phyloP scores from a whole-genome alignment of 108 stramenopile species.

The Tribonema minus region DNA sequence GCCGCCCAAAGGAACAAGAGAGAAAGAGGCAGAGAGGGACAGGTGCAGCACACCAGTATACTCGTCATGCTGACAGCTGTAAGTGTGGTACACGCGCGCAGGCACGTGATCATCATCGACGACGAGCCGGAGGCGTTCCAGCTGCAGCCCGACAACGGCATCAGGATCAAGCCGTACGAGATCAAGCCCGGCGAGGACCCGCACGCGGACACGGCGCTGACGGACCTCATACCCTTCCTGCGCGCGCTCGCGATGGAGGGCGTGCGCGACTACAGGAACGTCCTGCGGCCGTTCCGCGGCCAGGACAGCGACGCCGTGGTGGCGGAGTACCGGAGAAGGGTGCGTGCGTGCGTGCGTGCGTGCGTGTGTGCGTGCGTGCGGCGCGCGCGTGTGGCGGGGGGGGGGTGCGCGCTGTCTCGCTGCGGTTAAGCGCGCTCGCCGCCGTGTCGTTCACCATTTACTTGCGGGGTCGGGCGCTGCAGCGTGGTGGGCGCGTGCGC shows the following conservation, averaged over 20 bases:
- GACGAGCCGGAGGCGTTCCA: slow-evolving; percentile 77
- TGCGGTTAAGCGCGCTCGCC: too few species aligned
- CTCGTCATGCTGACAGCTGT: neutral
- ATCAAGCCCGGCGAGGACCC: slow-evolving; percentile 58
- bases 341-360: slow-evolving; percentile 5
- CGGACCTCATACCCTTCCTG: slow-evolving; percentile 56
- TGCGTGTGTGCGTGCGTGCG: too few species aligned
- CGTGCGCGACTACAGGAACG: slow-evolving; percentile 43
- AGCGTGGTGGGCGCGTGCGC: too few species aligned
- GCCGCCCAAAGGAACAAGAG: too few species aligned
- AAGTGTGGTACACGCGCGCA: neutral
- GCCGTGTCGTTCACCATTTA: too few species aligned
- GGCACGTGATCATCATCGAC: slow-evolving; percentile 81
- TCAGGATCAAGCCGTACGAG: slow-evolving; percentile 83
- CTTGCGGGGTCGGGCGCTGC: too few species aligned
- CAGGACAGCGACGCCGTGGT: slow-evolving; percentile 49
- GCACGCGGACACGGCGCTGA: slow-evolving; percentile 47
- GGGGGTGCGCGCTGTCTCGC: too few species aligned
- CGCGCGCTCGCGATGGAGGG: slow-evolving; percentile 55
- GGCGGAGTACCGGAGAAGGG: slow-evolving; percentile 27
- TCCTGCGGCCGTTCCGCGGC: slow-evolving; percentile 41
- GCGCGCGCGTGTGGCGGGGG: too few species aligned
- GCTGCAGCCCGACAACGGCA: slow-evolving; percentile 85
- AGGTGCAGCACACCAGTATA: too few species aligned
- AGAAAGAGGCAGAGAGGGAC: too few species aligned